phyloP scores from a whole-genome alignment of 495 filamentous ascomycete genomes.

The Hyaloscypha finlandica region DNA sequence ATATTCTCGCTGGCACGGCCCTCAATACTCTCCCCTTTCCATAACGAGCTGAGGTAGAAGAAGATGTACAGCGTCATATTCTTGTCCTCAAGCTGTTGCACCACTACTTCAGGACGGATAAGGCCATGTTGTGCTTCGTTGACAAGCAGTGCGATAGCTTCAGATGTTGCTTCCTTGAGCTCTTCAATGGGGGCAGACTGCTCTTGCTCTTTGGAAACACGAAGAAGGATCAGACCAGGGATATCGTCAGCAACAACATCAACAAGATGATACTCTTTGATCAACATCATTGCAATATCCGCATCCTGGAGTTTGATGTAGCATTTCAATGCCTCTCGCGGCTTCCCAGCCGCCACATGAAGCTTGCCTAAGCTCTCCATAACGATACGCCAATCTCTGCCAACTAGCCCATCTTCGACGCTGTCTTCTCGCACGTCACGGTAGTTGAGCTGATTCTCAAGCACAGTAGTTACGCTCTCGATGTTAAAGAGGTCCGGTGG shows the following conservation, averaged over 20 bases:
- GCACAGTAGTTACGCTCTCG: constrained; percentile 62
- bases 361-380: constrained; percentile 82
- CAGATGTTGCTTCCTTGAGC: constrained; percentile 73
- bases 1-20: constrained; percentile 43
- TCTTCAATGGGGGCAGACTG: constrained; percentile 65
- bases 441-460: constrained; percentile 73
- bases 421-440: constrained; percentile 69
- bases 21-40: constrained; percentile 66
- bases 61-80: constrained; percentile 73
- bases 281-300: constrained; percentile 81
- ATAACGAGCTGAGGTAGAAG: constrained; percentile 87
- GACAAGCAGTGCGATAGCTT: constrained; percentile 85
- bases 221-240: constrained; percentile 80
- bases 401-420: constrained; percentile 61
- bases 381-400: constrained; percentile 81
- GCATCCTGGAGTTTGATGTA: constrained; percentile 92
- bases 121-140: constrained; percentile 87
- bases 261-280: constrained; percentile 79
- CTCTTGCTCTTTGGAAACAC: constrained; percentile 74
- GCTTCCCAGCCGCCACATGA: constrained; percentile 74
- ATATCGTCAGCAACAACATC: constrained; percentile 88
- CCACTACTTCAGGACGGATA: constrained; percentile 74
- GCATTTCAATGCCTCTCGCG: constrained; percentile 79
- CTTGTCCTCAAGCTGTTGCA: constrained; percentile 66
- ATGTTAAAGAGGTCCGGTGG: constrained; percentile 81